Evolutionary conservation across 495 filamentous ascomycete genomes (phyloP).

Genomic region (Geoglossum glabrum): DNA sequence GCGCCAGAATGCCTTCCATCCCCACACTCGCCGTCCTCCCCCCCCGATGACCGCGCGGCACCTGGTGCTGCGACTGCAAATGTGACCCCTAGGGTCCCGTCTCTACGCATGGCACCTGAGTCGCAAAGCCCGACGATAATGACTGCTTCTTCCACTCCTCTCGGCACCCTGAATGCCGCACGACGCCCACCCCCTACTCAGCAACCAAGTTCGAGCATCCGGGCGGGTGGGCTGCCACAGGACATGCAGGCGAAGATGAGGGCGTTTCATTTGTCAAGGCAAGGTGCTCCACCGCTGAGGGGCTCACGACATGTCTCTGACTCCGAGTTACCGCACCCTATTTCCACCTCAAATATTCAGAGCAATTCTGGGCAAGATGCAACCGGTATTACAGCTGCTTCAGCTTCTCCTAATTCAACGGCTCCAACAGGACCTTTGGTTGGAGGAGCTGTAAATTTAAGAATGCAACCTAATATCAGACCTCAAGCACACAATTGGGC

Average conservation of each 20-base stretch:
- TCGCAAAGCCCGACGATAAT: constrained; percentile 26
- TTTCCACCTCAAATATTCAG: constrained; percentile 20
- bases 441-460: constrained; percentile 9
- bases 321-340: constrained; percentile 11
- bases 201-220: constrained; percentile 33
- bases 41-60: constrained; percentile 1
- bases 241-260: constrained; percentile 69
- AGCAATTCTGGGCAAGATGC: constrained; percentile 9
- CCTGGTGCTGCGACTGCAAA: not conserved
- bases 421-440: constrained; percentile 5
- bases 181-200: constrained; percentile 35
- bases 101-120: constrained; percentile 16
- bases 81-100: not conserved
- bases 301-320: constrained; percentile 10
- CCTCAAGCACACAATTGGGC: constrained; percentile 27
- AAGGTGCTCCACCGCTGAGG: constrained; percentile 27
- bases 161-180: constrained; percentile 66
- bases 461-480: constrained; percentile 21
- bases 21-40: not conserved
- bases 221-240: constrained; percentile 39
- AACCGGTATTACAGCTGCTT: constrained; percentile 1
- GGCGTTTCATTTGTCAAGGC: constrained; percentile 49
- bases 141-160: constrained; percentile 54
- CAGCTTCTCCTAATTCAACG: not conserved
- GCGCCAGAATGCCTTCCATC: not conserved